Conservation (phyloP, 2,329 filamentous ascomycete species). For the Pestalotiopsis sp. region DNA sequence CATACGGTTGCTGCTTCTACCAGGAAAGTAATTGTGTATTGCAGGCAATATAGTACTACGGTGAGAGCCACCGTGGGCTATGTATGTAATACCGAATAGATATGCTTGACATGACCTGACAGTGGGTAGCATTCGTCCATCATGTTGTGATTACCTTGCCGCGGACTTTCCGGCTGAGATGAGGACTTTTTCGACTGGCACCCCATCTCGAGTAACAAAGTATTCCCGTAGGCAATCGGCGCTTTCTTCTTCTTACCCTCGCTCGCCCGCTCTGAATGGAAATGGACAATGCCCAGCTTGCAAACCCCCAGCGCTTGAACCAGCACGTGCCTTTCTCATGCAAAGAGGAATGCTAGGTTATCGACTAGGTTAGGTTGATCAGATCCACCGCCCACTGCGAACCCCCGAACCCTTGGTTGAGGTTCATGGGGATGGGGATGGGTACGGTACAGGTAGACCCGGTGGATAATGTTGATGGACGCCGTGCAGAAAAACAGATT, state of each 20-base stretch:
- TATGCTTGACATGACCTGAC: no score
- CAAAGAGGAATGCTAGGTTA: not conserved
- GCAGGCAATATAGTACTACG: no score
- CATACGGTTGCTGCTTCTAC: not conserved
- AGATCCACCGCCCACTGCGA: not conserved
- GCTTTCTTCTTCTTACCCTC: not conserved
- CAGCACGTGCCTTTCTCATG: not conserved
- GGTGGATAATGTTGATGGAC: not conserved
- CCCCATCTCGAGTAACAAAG: no score
- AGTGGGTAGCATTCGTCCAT: no score
- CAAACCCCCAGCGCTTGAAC: not conserved
- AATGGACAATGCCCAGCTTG: no score
- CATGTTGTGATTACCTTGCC: no score
- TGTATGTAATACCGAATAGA: no score
- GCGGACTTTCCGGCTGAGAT: no score
- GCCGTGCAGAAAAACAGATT: not conserved
- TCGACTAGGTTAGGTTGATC: not conserved
- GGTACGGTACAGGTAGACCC: not conserved
- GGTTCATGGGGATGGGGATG: not conserved
- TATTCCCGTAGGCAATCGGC: no score
- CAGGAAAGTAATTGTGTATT: no score
- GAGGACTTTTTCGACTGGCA: no score
- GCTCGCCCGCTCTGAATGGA: not conserved
- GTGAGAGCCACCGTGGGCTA: no score
- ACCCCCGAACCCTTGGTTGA: not conserved